Conservation (phyloP, 2,329 filamentous ascomycete species). For the Myrmaecium sp. region DNA sequence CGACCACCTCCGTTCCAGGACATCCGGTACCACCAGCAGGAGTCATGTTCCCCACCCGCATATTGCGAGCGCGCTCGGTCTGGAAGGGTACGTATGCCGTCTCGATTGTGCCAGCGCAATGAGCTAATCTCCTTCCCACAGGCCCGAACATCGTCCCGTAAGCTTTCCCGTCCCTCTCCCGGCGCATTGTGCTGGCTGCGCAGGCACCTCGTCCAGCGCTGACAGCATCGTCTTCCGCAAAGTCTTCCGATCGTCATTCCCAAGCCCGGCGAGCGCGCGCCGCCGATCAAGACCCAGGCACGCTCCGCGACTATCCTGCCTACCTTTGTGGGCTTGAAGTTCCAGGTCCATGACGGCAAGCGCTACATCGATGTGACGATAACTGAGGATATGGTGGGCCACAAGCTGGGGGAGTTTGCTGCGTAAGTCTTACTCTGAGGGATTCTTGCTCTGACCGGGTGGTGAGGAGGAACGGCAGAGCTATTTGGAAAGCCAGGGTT, state of each 20-base stretch:
- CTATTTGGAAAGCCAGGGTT: too few relatives aligned
- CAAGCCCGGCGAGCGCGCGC: slow-evolving; percentile 44
- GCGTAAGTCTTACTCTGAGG: too few relatives aligned
- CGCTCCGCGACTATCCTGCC: slow-evolving; percentile 79
- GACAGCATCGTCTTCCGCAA: slow-evolving; percentile 16
- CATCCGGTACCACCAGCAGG: too few relatives aligned
- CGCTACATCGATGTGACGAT: slow-evolving; percentile 66
- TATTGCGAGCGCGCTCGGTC: slow-evolving; percentile 51
- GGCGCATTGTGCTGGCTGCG: background rate
- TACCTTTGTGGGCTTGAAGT: slow-evolving; percentile 78
- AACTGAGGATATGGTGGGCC: slow-evolving; percentile 91
- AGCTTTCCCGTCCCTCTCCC: slow-evolving; percentile 15
- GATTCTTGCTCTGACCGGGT: too few relatives aligned
- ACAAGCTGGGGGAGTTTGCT: slow-evolving; percentile 87
- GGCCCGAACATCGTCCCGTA: slow-evolving; percentile 58
- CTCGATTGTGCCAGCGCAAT: slow-evolving; percentile 1
- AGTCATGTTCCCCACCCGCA: slow-evolving; percentile 52
- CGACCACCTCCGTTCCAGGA: too few relatives aligned
- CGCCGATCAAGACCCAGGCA: slow-evolving; percentile 71
- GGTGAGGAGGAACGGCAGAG: too few relatives aligned
- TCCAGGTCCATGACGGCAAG: slow-evolving; percentile 87
- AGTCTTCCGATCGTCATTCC: slow-evolving; percentile 47
- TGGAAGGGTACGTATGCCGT: slow-evolving; percentile 57
- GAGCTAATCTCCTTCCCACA: slow-evolving; percentile 18
- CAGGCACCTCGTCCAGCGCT: too few relatives aligned